phyloP scores from a whole-genome alignment of 106 monocot genomes.

The Acanthochlamys bracteata region DNA sequence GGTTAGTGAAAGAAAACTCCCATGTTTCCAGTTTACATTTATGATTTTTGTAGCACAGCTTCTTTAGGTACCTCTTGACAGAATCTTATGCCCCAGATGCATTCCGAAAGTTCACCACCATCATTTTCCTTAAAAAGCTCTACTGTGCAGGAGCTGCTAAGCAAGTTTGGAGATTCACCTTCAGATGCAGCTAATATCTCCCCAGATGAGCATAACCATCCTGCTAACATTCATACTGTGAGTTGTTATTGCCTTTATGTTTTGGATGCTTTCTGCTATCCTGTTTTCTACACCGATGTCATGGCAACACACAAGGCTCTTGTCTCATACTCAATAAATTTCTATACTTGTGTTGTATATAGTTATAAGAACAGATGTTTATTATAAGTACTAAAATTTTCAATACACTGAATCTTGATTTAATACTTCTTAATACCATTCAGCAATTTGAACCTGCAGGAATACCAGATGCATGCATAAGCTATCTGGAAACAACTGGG shows the following conservation, averaged over 20 bases:
- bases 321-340: too few relatives aligned
- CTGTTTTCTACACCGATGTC: not conserved
- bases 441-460: too few relatives aligned
- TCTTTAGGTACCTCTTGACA: constrained; percentile 43
- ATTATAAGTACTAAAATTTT: too few relatives aligned
- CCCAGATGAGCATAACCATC: constrained; percentile 53
- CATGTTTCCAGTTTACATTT: not conserved
- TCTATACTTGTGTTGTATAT: too few relatives aligned
- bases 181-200: constrained; percentile 6
- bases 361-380: too few relatives aligned
- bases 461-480: too few relatives aligned
- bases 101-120: constrained; percentile 34
- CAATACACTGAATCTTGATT: too few relatives aligned
- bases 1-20: constrained; percentile 9
- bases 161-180: constrained; percentile 5
- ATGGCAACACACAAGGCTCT: not conserved
- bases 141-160: constrained; percentile 21
- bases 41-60: not conserved
- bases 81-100: constrained; percentile 68
- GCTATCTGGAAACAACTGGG: too few relatives aligned
- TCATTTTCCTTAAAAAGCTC: constrained; percentile 14
- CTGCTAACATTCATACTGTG: constrained; percentile 54
- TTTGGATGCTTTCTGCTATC: not conserved
- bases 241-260: constrained; percentile 10
- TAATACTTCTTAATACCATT: too few relatives aligned